Conservation (phyloP, 176 grass and related monocot genomes). For the Oropetium thomaeum region DNA sequence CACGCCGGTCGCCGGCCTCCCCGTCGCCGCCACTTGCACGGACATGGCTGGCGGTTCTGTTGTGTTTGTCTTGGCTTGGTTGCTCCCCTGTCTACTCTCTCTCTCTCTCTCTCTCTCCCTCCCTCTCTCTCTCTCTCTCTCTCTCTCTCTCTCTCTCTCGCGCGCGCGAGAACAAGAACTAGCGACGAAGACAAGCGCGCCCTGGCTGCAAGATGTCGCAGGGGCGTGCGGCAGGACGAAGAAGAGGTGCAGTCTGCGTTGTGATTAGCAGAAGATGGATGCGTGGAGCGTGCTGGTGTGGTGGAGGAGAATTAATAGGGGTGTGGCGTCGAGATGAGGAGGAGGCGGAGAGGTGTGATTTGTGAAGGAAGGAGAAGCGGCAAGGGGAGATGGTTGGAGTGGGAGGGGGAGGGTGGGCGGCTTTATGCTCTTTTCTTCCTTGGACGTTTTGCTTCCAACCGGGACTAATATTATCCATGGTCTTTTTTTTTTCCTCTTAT, state of each 20-base stretch:
- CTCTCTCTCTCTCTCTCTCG: background rate
- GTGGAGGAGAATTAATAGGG: conserved; percentile 30
- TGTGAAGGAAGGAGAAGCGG: background rate
- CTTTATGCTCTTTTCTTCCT: conserved; percentile 14
- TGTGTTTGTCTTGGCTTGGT: background rate
- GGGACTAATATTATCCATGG: background rate
- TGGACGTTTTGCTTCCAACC: conserved; percentile 2
- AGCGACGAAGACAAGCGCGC: background rate
- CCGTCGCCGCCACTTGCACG: background rate
- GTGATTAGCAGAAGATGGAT: no score
- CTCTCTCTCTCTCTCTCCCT: background rate
- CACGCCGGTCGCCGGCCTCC: background rate
- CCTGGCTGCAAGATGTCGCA: background rate
- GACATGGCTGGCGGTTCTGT: conserved; percentile 19
- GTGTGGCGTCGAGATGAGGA: background rate
- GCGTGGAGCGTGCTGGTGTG: background rate
- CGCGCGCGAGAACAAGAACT: no score
- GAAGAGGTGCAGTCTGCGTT: background rate
- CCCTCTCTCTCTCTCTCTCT: background rate
- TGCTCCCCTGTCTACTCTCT: background rate
- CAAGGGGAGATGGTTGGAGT: conserved; percentile 41
- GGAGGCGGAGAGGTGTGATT: background rate
- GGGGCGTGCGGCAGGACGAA: background rate
- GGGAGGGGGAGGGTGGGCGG: conserved; percentile 19
- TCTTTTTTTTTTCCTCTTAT: background rate